These are phyloP conservation scores for Blastomyces percursus DNA, from an alignment of 2,329 filamentous ascomycete genomes.

Conservation along the genomic window DNA sequence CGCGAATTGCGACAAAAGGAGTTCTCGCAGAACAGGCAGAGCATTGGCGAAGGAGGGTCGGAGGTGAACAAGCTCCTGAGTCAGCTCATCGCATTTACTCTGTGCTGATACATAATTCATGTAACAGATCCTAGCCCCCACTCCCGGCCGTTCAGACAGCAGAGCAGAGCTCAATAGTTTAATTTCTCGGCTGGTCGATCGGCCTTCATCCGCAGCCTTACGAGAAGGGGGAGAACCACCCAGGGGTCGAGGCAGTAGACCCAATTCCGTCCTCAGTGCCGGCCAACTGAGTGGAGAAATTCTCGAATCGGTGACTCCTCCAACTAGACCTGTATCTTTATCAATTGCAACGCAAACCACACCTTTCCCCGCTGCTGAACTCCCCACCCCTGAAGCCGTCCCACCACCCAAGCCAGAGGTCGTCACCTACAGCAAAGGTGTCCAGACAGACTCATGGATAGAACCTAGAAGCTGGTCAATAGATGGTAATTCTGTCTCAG, in stretches of 20 bases:
- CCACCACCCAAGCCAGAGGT: slow-evolving; percentile 52
- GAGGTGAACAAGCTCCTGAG: slow-evolving; percentile 49
- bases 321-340: slow-evolving; percentile 32
- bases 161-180: slow-evolving; percentile 70
- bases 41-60: slow-evolving; percentile 53
- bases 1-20: slow-evolving; percentile 73
- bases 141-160: slow-evolving; percentile 53
- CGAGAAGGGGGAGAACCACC: slow-evolving; percentile 41
- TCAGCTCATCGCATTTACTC: background rate
- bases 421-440: slow-evolving; percentile 93
- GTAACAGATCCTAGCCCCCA: slow-evolving; percentile 37
- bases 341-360: slow-evolving; percentile 50
- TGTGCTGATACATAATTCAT: background rate
- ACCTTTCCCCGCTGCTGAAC: slow-evolving; percentile 62
- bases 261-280: slow-evolving; percentile 74
- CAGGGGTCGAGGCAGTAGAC: slow-evolving; percentile 53
- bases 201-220: slow-evolving; percentile 56
- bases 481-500: slow-evolving; percentile 48
- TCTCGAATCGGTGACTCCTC: slow-evolving; percentile 28
- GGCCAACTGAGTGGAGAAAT: slow-evolving; percentile 68
- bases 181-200: slow-evolving; percentile 74
- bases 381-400: slow-evolving; percentile 54
- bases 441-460: slow-evolving; percentile 74
- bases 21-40: slow-evolving; percentile 57
- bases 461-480: slow-evolving; percentile 42